Base-by-base conservation (phyloP, 148 eudicot genomes). In the Limonium bicolor region DNA sequence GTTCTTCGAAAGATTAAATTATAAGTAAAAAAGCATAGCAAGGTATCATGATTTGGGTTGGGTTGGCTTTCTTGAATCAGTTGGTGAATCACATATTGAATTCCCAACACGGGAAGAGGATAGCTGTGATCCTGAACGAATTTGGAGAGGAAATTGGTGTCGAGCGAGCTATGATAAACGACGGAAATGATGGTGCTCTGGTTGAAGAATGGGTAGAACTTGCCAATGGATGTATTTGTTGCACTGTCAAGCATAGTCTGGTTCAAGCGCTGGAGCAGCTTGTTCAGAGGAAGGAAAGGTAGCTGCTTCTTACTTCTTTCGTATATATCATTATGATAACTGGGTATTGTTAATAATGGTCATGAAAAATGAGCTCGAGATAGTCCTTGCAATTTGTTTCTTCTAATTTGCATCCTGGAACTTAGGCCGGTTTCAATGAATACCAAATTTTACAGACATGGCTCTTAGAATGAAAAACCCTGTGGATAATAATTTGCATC, bases 201-300 rank as follows among this genome's bases (percentile, higher is more conserved):
- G 92, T 88, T 9, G 96, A 88, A 57, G 94, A 88, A 35, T 83
- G 96, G 96, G 90, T 88, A 36, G 96, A 88, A 71, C 69, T 88
- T 26, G 80, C 78, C 45, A 88, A 88, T 70, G 96, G 96, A 1
- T 88, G 96, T 64, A 62, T 88, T 56, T 88, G 96, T 53, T 88
- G 96, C 61, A 83, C 86, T 49, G 96, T 88, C 27, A 88, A 88
- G 48, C 96, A 88, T 43, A 83, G 96, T 45, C 48, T 88, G 44
- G 96, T 88, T 65, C 96, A 88, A 40, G 96, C 96, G 16, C 51
- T 88, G 56, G 96, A 88, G 62, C 96, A 88, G 41, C 96, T 88
- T 59, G 94, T 83, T 58, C 69, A 69, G 44, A 72, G 63, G 46
- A 88, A 83, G 48, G 76, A 83, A 60, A 79, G 94, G 96, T 82